These are phyloP conservation scores for Zostera marina DNA, from an alignment of 116 monocot genomes.

Conservation along the genomic window DNA sequence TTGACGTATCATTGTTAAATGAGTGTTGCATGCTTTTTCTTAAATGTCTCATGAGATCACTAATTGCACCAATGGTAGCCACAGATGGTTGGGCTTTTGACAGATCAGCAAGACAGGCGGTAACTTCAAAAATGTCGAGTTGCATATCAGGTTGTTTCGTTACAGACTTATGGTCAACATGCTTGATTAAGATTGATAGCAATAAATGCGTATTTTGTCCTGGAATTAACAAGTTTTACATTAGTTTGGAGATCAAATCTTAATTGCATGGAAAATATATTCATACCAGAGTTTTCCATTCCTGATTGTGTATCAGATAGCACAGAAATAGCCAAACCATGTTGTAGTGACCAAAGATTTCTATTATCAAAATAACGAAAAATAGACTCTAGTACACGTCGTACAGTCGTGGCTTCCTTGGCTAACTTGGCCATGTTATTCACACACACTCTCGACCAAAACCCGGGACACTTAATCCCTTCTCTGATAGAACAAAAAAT, in stretches of 20 bases:
- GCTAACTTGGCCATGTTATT: constrained; percentile 85
- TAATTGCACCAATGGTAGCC: constrained; percentile 52
- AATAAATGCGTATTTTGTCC: constrained; percentile 66
- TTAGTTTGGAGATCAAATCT: background rate
- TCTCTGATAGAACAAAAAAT: constrained; percentile 31
- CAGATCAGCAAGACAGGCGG: constrained; percentile 39
- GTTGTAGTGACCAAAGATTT: constrained; percentile 48
- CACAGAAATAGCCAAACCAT: constrained; percentile 60
- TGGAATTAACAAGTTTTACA: constrained; percentile 12
- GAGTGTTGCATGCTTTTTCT: constrained; percentile 48
- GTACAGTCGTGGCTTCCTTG: constrained; percentile 78
- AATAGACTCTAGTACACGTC: constrained; percentile 65
- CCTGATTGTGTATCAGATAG: constrained; percentile 53
- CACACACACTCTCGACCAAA: constrained; percentile 87
- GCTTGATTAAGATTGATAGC: constrained; percentile 71
- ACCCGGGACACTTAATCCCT: constrained; percentile 41
- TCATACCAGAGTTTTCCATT: constrained; percentile 76
- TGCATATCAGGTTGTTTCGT: constrained; percentile 63
- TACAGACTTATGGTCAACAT: constrained; percentile 75
- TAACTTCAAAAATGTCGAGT: constrained; percentile 61
- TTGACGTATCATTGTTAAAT: constrained; percentile 10
- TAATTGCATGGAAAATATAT: constrained; percentile 2
- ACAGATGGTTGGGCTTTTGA: constrained; percentile 46
- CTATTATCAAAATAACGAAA: constrained; percentile 80
- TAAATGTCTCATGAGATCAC: constrained; percentile 68